A percentile compares a stretch with the other conserved stretches of the same genome.
These are phyloP conservation scores for Maudiozyma serrabonitensis DNA, from an alignment of 805 yeast species.

Conservation along the genomic window DNA sequence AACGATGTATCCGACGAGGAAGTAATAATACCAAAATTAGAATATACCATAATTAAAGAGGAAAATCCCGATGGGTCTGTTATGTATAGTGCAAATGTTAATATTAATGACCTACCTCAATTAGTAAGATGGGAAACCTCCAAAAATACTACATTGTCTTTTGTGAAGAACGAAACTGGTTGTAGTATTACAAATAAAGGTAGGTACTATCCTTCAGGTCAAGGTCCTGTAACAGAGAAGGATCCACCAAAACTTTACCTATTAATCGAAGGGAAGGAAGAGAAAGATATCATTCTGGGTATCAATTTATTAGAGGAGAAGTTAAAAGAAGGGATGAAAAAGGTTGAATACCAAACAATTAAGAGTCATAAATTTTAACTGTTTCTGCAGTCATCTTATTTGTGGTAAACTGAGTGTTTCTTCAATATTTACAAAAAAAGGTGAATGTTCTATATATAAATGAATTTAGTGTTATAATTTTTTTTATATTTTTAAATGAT, in stretches of 20 bases:
- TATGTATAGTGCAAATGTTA: conserved; percentile 55
- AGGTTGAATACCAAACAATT: conserved; percentile 37
- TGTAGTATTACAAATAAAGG: conserved; percentile 81
- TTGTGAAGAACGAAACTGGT: conserved; percentile 59
- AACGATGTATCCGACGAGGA: conserved; percentile 4
- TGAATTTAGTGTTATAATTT: neutral
- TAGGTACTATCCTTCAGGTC: conserved; percentile 55
- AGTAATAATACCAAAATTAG: conserved; percentile 30
- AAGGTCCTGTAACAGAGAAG: conserved; percentile 39
- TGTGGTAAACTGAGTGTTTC: neutral
- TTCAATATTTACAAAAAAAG: too few relatives aligned
- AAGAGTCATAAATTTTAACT: conserved; percentile 39
- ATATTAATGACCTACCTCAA: conserved; percentile 80
- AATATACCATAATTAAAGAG: conserved; percentile 44
- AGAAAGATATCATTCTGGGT: conserved; percentile 48
- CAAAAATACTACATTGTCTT: conserved; percentile 50
- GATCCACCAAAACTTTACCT: conserved; percentile 71
- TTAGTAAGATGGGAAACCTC: conserved; percentile 70
- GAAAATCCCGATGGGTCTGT: conserved; percentile 46
- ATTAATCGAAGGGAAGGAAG: conserved; percentile 65
- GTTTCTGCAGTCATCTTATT: neutral
- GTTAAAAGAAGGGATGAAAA: conserved; percentile 47
- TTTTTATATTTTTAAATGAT: neutral
- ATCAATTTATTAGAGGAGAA: conserved; percentile 45
- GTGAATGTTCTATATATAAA: neutral